phyloP scores from a whole-genome alignment of 1,284 basidiomycete species.

The Apiotrichum brassicae region DNA sequence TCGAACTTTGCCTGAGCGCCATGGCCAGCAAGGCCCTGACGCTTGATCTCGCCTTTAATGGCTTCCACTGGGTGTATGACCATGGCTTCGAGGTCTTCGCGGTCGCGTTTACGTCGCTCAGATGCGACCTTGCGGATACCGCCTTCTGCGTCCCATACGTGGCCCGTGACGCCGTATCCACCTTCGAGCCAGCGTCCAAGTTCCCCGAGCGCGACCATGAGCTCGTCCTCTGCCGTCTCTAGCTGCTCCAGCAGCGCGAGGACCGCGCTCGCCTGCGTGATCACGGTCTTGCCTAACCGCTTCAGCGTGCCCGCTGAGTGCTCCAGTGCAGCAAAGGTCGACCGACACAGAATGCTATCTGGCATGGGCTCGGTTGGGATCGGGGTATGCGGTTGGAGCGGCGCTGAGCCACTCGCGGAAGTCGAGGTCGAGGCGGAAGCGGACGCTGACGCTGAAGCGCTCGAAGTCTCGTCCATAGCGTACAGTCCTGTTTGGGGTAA shows the following conservation, averaged over 20 bases:
- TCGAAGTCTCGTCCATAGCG: background rate
- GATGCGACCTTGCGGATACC: conserved; percentile 31
- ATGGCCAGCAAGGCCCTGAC: conserved; percentile 36
- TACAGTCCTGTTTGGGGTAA: too few relatives aligned
- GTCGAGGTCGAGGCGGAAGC: too few relatives aligned
- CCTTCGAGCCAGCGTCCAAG: conserved; percentile 38
- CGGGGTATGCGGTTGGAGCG: conserved; percentile 1
- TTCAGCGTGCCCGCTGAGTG: conserved; percentile 37
- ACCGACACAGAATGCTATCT: conserved; percentile 43
- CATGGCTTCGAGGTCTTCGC: conserved; percentile 36
- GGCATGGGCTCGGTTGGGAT: conserved; percentile 34
- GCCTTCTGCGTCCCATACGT: conserved; percentile 24
- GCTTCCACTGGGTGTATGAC: conserved; percentile 31
- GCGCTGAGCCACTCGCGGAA: too few relatives aligned
- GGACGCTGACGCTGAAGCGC: too few relatives aligned
- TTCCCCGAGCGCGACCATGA: conserved; percentile 34
- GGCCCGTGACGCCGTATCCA: conserved; percentile 29
- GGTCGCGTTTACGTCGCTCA: conserved; percentile 29
- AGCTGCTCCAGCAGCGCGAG: conserved; percentile 36
- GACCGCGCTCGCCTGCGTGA: conserved; percentile 26
- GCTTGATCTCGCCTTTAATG: conserved; percentile 40
- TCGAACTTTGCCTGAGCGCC: conserved; percentile 40
- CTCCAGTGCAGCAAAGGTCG: conserved; percentile 40
- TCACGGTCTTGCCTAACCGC: conserved; percentile 34
- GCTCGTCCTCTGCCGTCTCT: conserved; percentile 40